Base-by-base conservation (phyloP, 345 rosid species). In the Linum usitatissimum region DNA sequence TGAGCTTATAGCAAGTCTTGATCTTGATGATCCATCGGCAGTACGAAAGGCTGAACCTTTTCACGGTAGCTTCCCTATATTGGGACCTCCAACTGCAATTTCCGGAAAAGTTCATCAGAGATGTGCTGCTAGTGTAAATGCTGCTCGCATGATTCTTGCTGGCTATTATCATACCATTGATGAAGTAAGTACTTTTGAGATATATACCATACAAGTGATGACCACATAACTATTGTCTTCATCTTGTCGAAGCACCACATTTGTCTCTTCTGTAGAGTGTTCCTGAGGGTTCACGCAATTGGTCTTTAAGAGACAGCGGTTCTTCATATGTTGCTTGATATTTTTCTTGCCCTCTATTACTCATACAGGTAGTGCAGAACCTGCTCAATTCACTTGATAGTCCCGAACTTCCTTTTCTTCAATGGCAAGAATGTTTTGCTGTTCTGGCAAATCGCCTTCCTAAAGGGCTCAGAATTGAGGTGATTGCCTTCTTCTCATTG, bases 371-470 rank as follows among this genome's bases (percentile, higher is more conserved):
- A 49, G 93, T 84, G 69, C 95, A 86, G 75, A 90, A 71, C 83
- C 81, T 93, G 77, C 92, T 93, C 15, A 78, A 68, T 57, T 90
- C 92, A 75, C 97, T 93, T 61, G 97, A 93, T 73, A 90, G 84
- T 78, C 99, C 99, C 51, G 92, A 86, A 73, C 92, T 90, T 51
- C 99, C 99, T 72, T 93, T 87, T 75, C 99, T 93, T 76, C 99
- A 93, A 71, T 93, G 99, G 99, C 99, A 90, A 87, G 99, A 93
- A 77, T 83, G 87, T 77, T 70, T 87, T 65, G 82, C 99, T 30
- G 96, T 93, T 78, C 79, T 93, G n/a, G 93, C 92, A 17, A 86
- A 84, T 64, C 88, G 99, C 60, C 86, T 93, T 71, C 97, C 99
- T 54, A 93, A 90, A 78, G 90, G 84, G 69, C 95, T 93, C 63